Evolutionary conservation across 306 rosid species (phyloP).

Genomic region (Senna siamea): DNA sequence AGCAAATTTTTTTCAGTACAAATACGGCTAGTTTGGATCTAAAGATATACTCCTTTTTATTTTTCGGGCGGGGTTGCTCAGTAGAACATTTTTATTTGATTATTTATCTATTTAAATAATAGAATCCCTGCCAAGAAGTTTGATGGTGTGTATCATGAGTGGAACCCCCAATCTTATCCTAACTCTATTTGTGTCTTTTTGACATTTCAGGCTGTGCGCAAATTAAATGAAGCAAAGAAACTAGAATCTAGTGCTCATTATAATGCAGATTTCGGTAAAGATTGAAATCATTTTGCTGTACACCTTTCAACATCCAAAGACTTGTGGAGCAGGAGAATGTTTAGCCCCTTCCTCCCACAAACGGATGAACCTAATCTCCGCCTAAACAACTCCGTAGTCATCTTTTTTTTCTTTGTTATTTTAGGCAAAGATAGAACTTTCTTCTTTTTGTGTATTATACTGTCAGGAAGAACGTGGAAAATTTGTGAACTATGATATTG

Average conservation of each 20-base stretch:
- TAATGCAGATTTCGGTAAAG: conserved; percentile 65
- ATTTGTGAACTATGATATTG: not conserved
- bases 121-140: no score
- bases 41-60: not conserved
- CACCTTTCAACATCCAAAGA: not conserved
- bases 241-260: conserved; percentile 71
- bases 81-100: no score
- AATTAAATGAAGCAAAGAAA: conserved; percentile 75
- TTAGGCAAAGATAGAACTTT: not conserved
- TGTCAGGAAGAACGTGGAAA: no score
- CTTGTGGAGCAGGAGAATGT: conserved; percentile 3
- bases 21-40: not conserved
- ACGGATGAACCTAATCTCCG: not conserved
- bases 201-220: conserved; percentile 66
- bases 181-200: conserved; percentile 34
- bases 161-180: not conserved
- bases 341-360: conserved; percentile 18
- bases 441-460: no score
- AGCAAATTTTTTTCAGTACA: not conserved
- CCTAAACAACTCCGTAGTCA: conserved; percentile 10
- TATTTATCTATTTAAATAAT: no score
- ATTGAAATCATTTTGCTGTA: conserved; percentile 33
- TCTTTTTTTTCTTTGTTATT: not conserved
- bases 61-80: not conserved
- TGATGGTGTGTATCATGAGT: no score